Percentiles rank a stretch among this genome's conserved stretches.
phyloP scores from a whole-genome alignment of 345 rosid genomes.

The Brassica rapa region DNA sequence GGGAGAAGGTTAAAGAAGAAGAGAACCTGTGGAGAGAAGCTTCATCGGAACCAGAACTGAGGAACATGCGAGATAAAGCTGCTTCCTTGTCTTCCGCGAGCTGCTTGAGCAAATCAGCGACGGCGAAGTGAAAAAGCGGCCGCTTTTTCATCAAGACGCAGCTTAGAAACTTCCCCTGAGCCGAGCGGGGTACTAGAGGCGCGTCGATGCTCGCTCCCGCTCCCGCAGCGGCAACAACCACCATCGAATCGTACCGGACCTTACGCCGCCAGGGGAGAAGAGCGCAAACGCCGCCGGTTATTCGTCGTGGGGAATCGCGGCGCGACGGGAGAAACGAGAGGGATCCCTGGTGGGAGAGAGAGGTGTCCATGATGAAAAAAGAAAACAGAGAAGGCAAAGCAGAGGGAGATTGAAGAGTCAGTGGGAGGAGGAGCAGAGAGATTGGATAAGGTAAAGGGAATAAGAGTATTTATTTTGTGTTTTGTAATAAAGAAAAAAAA shows the following conservation, averaged over 20 bases:
- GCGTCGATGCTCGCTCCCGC: constrained; percentile 68
- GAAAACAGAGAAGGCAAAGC: not conserved
- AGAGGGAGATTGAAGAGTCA: not conserved
- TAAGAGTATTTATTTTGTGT: not conserved
- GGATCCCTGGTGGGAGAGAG: constrained; percentile 43
- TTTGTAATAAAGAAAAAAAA: not conserved
- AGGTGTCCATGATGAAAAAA: constrained; percentile 52
- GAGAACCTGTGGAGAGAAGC: constrained; percentile 72
- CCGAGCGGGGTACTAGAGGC: constrained; percentile 64
- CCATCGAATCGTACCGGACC: constrained; percentile 26
- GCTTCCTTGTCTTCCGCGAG: constrained; percentile 63
- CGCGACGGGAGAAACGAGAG: constrained; percentile 34
- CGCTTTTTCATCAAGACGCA: constrained; percentile 72
- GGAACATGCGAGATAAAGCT: constrained; percentile 60
- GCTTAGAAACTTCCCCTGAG: constrained; percentile 61
- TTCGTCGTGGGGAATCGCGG: not conserved
- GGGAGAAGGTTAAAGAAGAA: not conserved
- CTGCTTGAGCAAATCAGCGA: constrained; percentile 66
- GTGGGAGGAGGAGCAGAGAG: constrained; percentile 12
- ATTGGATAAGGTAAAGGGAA: constrained; percentile 24
- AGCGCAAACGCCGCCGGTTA: not conserved
- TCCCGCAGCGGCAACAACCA: constrained; percentile 41
- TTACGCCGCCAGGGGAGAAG: constrained; percentile 10
- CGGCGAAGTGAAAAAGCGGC: constrained; percentile 69
- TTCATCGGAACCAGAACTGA: constrained; percentile 64